Conservation (phyloP, 2,329 filamentous ascomycete genomes). For the Cladorrhinum sp. region DNA sequence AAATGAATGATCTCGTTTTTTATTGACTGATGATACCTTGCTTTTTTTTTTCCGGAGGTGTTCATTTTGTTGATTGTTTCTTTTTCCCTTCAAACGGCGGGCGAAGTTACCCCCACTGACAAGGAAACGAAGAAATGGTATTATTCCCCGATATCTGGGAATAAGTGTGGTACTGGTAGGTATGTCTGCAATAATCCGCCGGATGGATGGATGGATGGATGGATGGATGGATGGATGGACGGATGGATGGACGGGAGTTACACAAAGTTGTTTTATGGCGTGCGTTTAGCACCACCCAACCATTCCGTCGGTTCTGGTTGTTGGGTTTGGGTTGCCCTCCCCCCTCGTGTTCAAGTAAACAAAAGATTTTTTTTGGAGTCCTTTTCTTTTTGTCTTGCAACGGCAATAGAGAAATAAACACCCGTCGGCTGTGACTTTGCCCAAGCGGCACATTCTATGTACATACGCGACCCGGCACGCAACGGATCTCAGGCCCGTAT, state of each 20-base stretch:
- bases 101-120: background rate
- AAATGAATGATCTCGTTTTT: no score
- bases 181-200: no score
- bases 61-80: background rate
- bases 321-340: background rate
- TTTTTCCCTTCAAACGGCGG: background rate
- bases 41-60: no score
- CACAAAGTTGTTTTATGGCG: background rate
- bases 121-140: background rate
- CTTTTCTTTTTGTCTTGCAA: background rate
- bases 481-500: slow-evolving; percentile 6
- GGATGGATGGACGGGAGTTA: no score
- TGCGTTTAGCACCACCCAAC: background rate
- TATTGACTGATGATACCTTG: no score
- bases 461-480: background rate
- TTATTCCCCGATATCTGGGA: background rate
- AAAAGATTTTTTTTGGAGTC: background rate
- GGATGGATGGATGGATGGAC: no score
- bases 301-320: background rate
- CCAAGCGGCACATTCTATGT: no score
- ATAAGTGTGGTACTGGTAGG: no score
- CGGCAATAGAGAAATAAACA: background rate
- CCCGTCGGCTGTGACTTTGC: background rate
- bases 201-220: no score
- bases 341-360: no score